A percentile compares a stretch with the other conserved stretches of the same genome.
Conservation (phyloP, 805 yeast species). For the Metschnikowia lochheadii region DNA sequence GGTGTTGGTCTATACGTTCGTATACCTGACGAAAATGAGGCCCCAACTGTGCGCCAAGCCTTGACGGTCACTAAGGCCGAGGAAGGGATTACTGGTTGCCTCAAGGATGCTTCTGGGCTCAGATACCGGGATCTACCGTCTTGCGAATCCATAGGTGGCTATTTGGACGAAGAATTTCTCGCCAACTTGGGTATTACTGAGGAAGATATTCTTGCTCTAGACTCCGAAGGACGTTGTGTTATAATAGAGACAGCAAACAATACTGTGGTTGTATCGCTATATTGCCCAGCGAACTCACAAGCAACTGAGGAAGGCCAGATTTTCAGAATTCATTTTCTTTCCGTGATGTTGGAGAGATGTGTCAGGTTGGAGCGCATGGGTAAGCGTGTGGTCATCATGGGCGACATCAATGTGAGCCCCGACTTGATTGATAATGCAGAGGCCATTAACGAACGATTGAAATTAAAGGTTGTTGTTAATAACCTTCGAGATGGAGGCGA, state of each 20-base stretch:
- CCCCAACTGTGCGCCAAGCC: constrained; percentile 26
- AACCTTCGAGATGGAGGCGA: constrained; percentile 17
- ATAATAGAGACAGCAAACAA: constrained; percentile 66
- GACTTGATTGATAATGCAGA: constrained; percentile 85
- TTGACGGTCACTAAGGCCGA: constrained; percentile 70
- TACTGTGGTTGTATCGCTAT: constrained; percentile 59
- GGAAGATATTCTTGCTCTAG: constrained; percentile 36
- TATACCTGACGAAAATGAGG: constrained; percentile 43
- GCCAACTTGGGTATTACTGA: constrained; percentile 24
- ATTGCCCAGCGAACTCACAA: constrained; percentile 90
- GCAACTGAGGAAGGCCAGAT: constrained; percentile 62
- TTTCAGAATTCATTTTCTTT: constrained; percentile 55
- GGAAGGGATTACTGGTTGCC: constrained; percentile 83
- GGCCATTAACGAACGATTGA: constrained; percentile 43
- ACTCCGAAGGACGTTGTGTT: constrained; percentile 81
- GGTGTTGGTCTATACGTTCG: constrained; percentile 87
- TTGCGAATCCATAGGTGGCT: constrained; percentile 62
- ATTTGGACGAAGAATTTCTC: constrained; percentile 41
- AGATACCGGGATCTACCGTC: constrained; percentile 13
- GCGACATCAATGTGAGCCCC: constrained; percentile 81
- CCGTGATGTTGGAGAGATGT: constrained; percentile 58
- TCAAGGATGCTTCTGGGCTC: constrained; percentile 16
- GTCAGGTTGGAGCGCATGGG: constrained; percentile 50
- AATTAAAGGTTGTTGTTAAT: constrained; percentile 18
- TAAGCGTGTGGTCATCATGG: constrained; percentile 74